These are phyloP conservation scores for Entrophospora sp. DNA, from an alignment of 192 early-diverging fungal species.

Conservation along the genomic window DNA sequence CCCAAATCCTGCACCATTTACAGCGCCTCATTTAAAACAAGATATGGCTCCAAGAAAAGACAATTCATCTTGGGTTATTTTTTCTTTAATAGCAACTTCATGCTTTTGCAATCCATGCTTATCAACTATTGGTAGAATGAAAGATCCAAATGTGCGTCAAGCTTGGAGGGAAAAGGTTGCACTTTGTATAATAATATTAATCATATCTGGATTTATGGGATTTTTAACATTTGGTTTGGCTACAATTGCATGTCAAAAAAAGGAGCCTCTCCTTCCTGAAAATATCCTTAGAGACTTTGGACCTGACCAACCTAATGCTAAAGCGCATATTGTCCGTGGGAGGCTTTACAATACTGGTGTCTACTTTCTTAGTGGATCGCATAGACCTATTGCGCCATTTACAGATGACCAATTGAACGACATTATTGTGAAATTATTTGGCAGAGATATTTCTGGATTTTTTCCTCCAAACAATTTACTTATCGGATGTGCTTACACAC, in stretches of 20 bases:
- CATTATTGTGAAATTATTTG: slow-evolving; percentile 4
- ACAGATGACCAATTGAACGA: background rate
- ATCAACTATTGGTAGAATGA: slow-evolving; percentile 11
- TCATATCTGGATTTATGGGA: slow-evolving; percentile 54
- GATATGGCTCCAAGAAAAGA: slow-evolving; percentile 16
- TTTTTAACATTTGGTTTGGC: slow-evolving; percentile 75
- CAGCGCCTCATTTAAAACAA: slow-evolving; percentile 13
- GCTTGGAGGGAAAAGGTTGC: slow-evolving; percentile 88
- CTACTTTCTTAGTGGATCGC: slow-evolving; percentile 8
- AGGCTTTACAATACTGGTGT: slow-evolving; percentile 16
- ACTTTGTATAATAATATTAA: slow-evolving; percentile 61
- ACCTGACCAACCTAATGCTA: background rate
- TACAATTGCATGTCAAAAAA: slow-evolving; percentile 13
- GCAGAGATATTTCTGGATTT: slow-evolving; percentile 4
- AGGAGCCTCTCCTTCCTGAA: slow-evolving; percentile 24
- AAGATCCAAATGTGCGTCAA: slow-evolving; percentile 35
- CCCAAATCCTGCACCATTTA: background rate
- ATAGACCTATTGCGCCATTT: slow-evolving; percentile 12
- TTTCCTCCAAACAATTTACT: slow-evolving; percentile 1
- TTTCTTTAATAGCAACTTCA: slow-evolving; percentile 11
- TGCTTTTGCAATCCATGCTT: slow-evolving; percentile 16
- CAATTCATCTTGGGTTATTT: slow-evolving; percentile 13
- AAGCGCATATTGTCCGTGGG: slow-evolving; percentile 18
- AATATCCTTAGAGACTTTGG: slow-evolving; percentile 27
- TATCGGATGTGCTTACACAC: background rate